Conservation (phyloP, 306 rosid genomes). For the Notholithocarpus densiflorus region DNA sequence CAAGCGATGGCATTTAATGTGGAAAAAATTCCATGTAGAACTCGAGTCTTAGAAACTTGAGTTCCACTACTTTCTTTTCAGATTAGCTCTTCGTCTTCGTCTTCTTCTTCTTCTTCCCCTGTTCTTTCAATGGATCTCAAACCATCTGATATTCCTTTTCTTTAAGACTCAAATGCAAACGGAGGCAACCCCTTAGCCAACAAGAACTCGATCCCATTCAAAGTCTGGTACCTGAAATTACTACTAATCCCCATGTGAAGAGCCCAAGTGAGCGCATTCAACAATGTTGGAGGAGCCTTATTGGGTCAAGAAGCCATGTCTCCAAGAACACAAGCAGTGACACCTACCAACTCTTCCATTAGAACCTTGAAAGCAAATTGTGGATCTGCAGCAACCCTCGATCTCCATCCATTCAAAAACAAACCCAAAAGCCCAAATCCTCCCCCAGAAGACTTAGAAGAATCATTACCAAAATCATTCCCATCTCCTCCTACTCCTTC, state of each 20-base stretch:
- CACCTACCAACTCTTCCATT: conserved; percentile 93
- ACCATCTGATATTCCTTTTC: too few species aligned
- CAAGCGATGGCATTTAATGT: too few species aligned
- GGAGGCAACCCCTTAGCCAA: conserved; percentile 69
- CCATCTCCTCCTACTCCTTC: conserved; percentile 22
- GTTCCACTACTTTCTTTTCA: too few species aligned
- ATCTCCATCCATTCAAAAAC: conserved; percentile 80
- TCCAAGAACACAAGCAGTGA: conserved; percentile 76
- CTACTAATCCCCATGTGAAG: conserved; percentile 87
- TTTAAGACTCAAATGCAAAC: conserved; percentile 69
- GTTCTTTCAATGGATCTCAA: too few species aligned
- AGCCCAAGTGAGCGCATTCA: conserved; percentile 88
- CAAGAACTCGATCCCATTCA: conserved; percentile 70
- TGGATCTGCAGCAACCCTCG: conserved; percentile 95
- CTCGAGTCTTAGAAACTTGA: too few species aligned
- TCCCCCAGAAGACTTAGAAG: conserved; percentile 23
- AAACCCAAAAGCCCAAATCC: conserved; percentile 58
- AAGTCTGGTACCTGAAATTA: conserved; percentile 80
- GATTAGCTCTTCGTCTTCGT: too few species aligned
- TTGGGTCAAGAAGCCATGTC: conserved; percentile 98
- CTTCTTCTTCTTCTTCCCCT: too few species aligned
- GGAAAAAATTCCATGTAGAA: too few species aligned
- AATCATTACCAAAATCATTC: conserved; percentile 16
- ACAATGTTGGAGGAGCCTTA: conserved; percentile 73
- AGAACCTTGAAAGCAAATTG: conserved; percentile 94